Percentiles rank a stretch among this genome's conserved stretches.
Evolutionary conservation across 257 asterid species (phyloP).

Genomic region (Solanum sejunctum): DNA sequence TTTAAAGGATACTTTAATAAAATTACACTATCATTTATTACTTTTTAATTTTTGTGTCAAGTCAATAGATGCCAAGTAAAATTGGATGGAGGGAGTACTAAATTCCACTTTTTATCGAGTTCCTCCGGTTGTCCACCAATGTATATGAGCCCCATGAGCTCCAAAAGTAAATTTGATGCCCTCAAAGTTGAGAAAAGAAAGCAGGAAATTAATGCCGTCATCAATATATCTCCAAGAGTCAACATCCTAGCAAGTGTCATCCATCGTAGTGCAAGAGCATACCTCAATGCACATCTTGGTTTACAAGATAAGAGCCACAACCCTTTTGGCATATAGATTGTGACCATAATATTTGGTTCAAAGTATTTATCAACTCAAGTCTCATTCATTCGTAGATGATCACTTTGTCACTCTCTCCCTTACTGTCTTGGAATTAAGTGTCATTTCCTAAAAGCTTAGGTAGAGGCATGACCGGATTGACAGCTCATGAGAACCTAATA

Average conservation of each 20-base stretch:
- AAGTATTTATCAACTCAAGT: conserved; percentile 9
- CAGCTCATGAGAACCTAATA: background rate
- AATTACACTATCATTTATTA: no score
- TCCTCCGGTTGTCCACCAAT: background rate
- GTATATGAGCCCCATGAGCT: background rate
- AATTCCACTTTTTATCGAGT: background rate
- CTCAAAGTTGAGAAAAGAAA: background rate
- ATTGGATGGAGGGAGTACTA: no score
- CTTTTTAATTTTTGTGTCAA: no score
- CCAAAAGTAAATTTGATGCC: background rate
- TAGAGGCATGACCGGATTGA: background rate
- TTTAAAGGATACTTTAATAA: no score
- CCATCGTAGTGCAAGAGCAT: background rate
- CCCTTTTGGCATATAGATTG: background rate
- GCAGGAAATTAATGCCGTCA: background rate
- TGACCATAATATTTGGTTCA: conserved; percentile 5
- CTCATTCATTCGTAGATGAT: conserved; percentile 2
- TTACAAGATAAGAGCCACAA: conserved; percentile 2
- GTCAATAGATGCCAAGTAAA: no score
- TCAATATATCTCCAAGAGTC: background rate
- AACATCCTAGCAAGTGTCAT: background rate
- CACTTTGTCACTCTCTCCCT: background rate
- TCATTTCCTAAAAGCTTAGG: background rate
- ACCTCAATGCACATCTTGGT: background rate
- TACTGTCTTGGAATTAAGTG: background rate